Conservation (phyloP, 257 asterid species). For the Scutellaria minor region DNA sequence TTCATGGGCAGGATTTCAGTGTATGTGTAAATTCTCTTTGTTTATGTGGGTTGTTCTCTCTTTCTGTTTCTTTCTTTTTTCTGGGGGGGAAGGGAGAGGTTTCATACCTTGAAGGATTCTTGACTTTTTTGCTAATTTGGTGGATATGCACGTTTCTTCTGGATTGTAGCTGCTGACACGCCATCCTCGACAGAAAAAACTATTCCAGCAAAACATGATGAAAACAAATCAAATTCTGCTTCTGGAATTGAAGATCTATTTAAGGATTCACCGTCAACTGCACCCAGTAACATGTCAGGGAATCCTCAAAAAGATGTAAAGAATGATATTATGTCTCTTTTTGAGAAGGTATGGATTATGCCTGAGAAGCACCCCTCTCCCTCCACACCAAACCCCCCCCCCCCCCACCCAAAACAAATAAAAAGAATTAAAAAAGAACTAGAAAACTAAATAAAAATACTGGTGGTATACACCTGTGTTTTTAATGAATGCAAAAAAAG, state of each 20-base stretch:
- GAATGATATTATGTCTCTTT: slow-evolving; percentile 93
- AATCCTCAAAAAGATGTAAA: slow-evolving; percentile 80
- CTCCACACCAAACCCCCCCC: background rate
- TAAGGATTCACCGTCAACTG: slow-evolving; percentile 65
- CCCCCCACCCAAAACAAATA: background rate
- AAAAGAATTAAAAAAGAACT: background rate
- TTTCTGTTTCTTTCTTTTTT: background rate
- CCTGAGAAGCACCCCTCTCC: background rate
- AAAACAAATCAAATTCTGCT: slow-evolving; percentile 54
- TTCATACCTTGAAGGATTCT: background rate
- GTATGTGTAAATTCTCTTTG: slow-evolving; percentile 52
- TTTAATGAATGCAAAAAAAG: background rate
- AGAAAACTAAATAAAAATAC: background rate
- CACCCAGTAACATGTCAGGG: slow-evolving; percentile 48
- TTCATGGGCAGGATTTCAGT: slow-evolving; percentile 94
- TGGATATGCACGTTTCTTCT: slow-evolving; percentile 31
- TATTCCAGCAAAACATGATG: slow-evolving; percentile 39
- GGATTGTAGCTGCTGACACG: slow-evolving; percentile 77
- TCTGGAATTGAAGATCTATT: slow-evolving; percentile 84
- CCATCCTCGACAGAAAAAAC: slow-evolving; percentile 58
- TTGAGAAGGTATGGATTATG: slow-evolving; percentile 76
- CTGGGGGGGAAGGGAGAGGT: background rate
- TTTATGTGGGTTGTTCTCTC: slow-evolving; percentile 6
- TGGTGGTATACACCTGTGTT: background rate
- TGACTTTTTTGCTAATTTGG: slow-evolving; percentile 13